Evolutionary conservation across 169 alveolate genomes (phyloP).

Genomic region (Eimeria acervulina): DNA sequence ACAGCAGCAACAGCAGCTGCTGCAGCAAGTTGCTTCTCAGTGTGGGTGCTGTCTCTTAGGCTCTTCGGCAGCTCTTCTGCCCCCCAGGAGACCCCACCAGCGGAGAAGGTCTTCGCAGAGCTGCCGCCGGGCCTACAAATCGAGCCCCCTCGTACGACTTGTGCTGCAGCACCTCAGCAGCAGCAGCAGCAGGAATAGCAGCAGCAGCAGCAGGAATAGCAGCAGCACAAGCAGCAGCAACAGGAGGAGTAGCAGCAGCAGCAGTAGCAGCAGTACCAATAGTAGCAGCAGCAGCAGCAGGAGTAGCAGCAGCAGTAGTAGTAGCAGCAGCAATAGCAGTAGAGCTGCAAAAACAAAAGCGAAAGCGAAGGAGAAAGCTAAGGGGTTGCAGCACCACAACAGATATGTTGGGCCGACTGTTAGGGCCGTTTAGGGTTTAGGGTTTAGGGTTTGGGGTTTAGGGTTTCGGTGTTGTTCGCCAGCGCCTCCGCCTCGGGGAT

Average conservation of each 20-base stretch:
- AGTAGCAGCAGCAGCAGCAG: background rate
- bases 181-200: background rate
- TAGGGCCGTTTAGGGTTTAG: no score
- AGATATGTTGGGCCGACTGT: no score
- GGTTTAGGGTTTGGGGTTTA: background rate
- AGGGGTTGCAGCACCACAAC: no score
- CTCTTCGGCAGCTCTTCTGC: constrained; percentile 55
- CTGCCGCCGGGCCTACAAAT: constrained; percentile 50
- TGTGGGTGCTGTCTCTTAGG: background rate
- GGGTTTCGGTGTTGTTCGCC: background rate
- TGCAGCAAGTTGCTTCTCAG: no score
- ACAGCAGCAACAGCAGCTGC: background rate
- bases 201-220: background rate
- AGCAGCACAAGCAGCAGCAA: background rate
- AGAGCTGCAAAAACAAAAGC: no score
- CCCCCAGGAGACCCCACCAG: constrained; percentile 5
- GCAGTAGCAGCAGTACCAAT: background rate
- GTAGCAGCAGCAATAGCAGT: no score
- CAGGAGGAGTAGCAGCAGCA: background rate
- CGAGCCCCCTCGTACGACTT: constrained; percentile 23
- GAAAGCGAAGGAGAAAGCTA: no score
- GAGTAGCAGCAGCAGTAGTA: background rate
- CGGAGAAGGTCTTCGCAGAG: constrained; percentile 16
- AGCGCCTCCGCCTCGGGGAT: constrained; percentile 45
- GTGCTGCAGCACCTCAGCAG: constrained; percentile 14